Base-by-base conservation (phyloP, 176 grass and related monocot species). In the Tuctoria greenei region DNA sequence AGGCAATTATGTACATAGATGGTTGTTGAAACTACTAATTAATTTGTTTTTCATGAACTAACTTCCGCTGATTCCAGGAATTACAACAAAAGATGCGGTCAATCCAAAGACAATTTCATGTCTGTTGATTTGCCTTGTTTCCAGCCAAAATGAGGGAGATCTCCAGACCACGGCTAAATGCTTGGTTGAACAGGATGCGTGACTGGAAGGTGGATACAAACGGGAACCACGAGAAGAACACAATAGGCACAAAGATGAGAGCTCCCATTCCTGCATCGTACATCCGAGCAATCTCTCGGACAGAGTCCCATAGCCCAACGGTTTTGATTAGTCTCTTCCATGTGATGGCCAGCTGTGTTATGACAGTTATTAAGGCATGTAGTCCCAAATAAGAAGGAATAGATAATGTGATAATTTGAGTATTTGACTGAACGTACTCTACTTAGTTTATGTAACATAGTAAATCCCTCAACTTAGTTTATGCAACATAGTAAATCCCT, bases 151-250 rank as follows among this genome's bases (percentile, higher is more conserved):
- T 99, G 73, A 99, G 87, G 13, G 96, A 99, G 51, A 95, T 99
- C 77, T 95, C 96, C 73, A 99, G 65, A 7, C 92, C 96, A 51
- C 92, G 86, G 78, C 95, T 99, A 52, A 99, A 99, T 0, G 95
- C 91, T 73, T 95, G 95, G 55, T 99, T 99, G 58, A 99, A 99
- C 10, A 99, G 77, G 49, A 99, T 69, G 0, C 95, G 87, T 6
- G 91, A 90, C 56, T 99, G 95, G 78, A 99, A 99, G 0, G 95
- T 99, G 10, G 95, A 99, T 17, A 99, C 95, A 25, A 99, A 95
- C 28, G 95, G 95, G 85, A 95, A 99, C 95, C 95, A 99, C 7
- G 95, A 99, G 31, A 99, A 82, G 55, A 95, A 85, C 56, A 90
- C 91, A 13, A 98, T 86, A 37, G 95, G 91, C 20, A 79, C 84